Base-by-base conservation (phyloP, 2,329 filamentous ascomycete genomes). In the Ophiostoma novo-ulmi region DNA sequence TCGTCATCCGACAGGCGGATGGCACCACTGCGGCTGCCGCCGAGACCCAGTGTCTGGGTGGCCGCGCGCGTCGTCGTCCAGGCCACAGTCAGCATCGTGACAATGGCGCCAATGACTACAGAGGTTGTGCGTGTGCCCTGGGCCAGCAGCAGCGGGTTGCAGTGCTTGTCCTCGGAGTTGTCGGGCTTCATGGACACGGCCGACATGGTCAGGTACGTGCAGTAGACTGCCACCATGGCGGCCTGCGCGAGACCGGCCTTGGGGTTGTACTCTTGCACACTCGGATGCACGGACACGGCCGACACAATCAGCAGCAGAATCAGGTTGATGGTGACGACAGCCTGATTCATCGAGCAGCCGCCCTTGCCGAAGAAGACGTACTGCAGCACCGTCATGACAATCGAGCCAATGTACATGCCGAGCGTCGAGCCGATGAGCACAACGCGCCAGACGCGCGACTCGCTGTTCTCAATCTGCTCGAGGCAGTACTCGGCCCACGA, bases 151-250 rank as follows among this genome's bases (percentile, higher is more conserved):
- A 99, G 85, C 10, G 95, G 95, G 80, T 99, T 99, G 87, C 95
- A 99, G 74, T 92, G 87, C 76, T 92, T 90, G 82, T 97, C 85
- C 77, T 97, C 93, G 0, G 95, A 90, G 81, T 97, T 82, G 79
- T 98, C 94, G 0, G 95, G 95, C 77, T 99, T 94, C 95, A 99
- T 98, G 70, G 93, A 97, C 0, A 99, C 95, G 36, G 95, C 95
- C 2, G 94, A 97, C 89, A 99, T 93, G 75, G 95, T 99, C 70
- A 99, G 87, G 78, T 99, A 99, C 63, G 95, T 98, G 87, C 95
- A 99, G 84, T 99, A 99, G 71, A 97, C 88, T 22, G 94, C 93
- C 64, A 99, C 95, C 87, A 98, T 97, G 73, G 95, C 94, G 61
- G 94, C 93, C 79, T 99, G 95, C n/a, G 95, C 95, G 72, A 99